A percentile compares a stretch with the other conserved stretches of the same genome.
Conservation (phyloP, 495 filamentous ascomycete genomes). For the Hypoxylon lienhwacheense region DNA sequence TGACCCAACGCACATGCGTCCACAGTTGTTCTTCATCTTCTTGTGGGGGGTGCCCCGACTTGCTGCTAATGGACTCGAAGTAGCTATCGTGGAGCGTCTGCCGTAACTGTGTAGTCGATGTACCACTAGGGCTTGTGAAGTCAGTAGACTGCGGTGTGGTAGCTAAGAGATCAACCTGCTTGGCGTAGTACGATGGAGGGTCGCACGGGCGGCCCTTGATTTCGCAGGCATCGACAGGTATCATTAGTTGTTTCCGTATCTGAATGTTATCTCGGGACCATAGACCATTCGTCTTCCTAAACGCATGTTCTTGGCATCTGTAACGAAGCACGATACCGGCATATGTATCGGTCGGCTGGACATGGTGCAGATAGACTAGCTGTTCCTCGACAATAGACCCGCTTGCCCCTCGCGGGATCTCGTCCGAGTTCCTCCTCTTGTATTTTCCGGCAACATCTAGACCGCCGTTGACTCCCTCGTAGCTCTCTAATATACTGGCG, state of each 20-base stretch:
- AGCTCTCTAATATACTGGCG: slow-evolving; percentile 54
- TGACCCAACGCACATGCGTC: slow-evolving; percentile 86
- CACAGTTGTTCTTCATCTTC: slow-evolving; percentile 59
- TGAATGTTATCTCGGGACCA: slow-evolving; percentile 94
- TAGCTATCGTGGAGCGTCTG: slow-evolving; percentile 39
- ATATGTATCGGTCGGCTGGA: slow-evolving; percentile 78
- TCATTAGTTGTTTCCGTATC: slow-evolving; percentile 72
- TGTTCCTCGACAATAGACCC: slow-evolving; percentile 62
- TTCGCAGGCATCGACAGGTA: slow-evolving; percentile 89
- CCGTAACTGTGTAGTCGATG: slow-evolving; percentile 17
- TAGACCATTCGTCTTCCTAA: slow-evolving; percentile 85
- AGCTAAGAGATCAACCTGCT: slow-evolving; percentile 50
- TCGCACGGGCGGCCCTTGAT: slow-evolving; percentile 72
- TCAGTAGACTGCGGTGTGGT: slow-evolving; percentile 45
- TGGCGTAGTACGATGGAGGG: slow-evolving; percentile 37
- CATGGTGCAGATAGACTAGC: slow-evolving; percentile 87
- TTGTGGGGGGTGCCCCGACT: slow-evolving; percentile 27
- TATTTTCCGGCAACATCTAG: slow-evolving; percentile 51
- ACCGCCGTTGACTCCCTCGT: slow-evolving; percentile 52
- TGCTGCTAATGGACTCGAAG: slow-evolving; percentile 41
- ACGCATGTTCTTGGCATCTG: slow-evolving; percentile 74
- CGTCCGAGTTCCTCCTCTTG: slow-evolving; percentile 59
- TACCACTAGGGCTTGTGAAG: background rate
- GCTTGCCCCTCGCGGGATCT: slow-evolving; percentile 39
- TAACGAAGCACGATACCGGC: slow-evolving; percentile 89